Base-by-base conservation (phyloP, 225 moss, liverwort and hornwort species). In the Rhytidiadelphus loreus region DNA sequence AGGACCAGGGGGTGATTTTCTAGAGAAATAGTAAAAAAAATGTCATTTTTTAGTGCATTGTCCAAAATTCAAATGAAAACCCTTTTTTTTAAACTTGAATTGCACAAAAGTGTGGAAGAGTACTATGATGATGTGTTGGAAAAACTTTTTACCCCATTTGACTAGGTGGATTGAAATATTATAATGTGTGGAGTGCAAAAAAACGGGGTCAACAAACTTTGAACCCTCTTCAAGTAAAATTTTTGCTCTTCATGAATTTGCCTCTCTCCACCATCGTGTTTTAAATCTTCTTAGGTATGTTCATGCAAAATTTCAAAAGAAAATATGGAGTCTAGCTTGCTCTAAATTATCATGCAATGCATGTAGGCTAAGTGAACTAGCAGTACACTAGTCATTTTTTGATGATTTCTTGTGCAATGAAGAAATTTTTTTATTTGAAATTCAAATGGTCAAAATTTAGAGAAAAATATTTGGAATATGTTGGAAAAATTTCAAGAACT, bases 21-120 rank as follows among this genome's bases (percentile, higher is more conserved):
- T 8, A 41, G 41, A 41, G 25, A 41, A 39, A 13, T 24, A 8
- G 23, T n/a, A n/a, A 8, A 39, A 39, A 69, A 41, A 70, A 0
- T 39, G 4, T 24, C 13, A 23, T 24, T 69, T 25, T 23, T 41
- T 8, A 15, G 14, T 70, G 25, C 15, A 70, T 9, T 25, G 25
- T 0, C 1, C 15, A 70, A 25, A 15, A 70, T 26, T 43, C 8
- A 24, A 39, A 23, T 23, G 7, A 7, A 12, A 23, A 7, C 0
- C 4, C 2, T 3, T n/a, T 12, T 12, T n/a, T 7, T 3, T 9
- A 0, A 32, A 68, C 13, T n/a, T 39, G 7, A 41, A 26, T 1
- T 0, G 1, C 3, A 8, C 4, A 16, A 43, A 26, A 43, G 26
- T 43, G 16, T 24, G 5, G 5, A 25, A 70, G 25, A n/a, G 8